phyloP scores from a whole-genome alignment of 2,329 filamentous ascomycete genomes.

The Gyromitra esculenta region DNA sequence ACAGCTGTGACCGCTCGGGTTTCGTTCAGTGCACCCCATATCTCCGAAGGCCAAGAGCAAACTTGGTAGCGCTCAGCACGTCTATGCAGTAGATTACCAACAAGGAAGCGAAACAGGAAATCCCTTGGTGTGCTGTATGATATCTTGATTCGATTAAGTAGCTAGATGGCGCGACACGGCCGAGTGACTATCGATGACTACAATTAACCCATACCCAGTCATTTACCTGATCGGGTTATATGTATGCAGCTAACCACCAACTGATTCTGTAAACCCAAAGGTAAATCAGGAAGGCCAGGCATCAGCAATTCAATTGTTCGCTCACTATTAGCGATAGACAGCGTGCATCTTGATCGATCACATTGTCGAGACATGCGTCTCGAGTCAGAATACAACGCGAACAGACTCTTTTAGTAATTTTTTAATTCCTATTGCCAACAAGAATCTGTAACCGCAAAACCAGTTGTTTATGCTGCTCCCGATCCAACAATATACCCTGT shows the following conservation, averaged over 20 bases:
- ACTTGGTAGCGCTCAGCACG: too few species aligned
- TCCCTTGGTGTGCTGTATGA: too few species aligned
- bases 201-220: neutral
- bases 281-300: neutral
- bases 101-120: neutral
- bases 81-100: neutral
- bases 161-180: neutral
- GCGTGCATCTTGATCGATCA: neutral
- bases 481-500: conserved; percentile 18
- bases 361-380: neutral
- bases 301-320: neutral
- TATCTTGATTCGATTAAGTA: neutral
- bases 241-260: neutral
- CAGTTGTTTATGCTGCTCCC: neutral
- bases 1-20: too few species aligned
- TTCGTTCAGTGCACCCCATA: too few species aligned
- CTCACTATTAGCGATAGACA: neutral
- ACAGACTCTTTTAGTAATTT: conserved; percentile 4
- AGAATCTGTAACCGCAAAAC: conserved; percentile 5
- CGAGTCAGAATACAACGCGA: neutral
- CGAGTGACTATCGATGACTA: neutral
- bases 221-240: neutral
- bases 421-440: neutral
- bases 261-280: neutral
- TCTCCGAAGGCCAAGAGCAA: too few species aligned